Percentiles rank a stretch among this genome's conserved stretches.
Evolutionary conservation across 108 stramenopile genomes (phyloP).

Genomic region (Nitzschia sp.): DNA sequence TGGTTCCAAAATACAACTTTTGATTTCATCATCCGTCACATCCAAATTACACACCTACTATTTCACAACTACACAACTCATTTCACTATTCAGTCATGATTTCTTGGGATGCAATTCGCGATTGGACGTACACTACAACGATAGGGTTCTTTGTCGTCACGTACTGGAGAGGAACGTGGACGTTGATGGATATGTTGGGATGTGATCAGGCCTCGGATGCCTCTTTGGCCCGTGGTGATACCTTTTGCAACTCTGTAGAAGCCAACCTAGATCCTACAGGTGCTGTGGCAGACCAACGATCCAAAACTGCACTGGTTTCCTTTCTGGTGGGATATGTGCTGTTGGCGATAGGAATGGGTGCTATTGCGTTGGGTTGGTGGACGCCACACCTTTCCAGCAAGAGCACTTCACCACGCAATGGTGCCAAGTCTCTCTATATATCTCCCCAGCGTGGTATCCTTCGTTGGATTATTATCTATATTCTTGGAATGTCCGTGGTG

Average conservation of each 20-base stretch:
- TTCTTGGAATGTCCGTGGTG: slow-evolving; percentile 21
- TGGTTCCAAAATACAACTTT: too few relatives aligned
- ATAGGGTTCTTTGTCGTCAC: slow-evolving; percentile 33
- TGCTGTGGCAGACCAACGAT: slow-evolving; percentile 1
- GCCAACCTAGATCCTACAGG: slow-evolving; percentile 5
- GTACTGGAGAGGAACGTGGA: slow-evolving; percentile 37
- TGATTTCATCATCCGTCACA: too few relatives aligned
- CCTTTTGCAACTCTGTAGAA: slow-evolving; percentile 27
- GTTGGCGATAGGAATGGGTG: slow-evolving; percentile 9
- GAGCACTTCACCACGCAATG: background rate
- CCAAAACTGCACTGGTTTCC: slow-evolving; percentile 17
- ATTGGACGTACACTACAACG: slow-evolving; percentile 27
- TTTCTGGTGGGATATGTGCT: slow-evolving; percentile 23
- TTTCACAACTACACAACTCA: too few relatives aligned
- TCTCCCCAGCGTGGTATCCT: background rate
- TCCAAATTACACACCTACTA: too few relatives aligned
- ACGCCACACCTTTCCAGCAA: background rate
- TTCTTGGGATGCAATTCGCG: slow-evolving; percentile 3
- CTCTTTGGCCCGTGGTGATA: slow-evolving; percentile 19
- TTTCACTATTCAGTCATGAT: too few relatives aligned
- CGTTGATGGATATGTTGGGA: slow-evolving; percentile 26
- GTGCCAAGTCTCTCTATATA: slow-evolving; percentile 1
- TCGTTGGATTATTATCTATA: slow-evolving; percentile 22
- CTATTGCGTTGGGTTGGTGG: slow-evolving; percentile 20
- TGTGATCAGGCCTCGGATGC: slow-evolving; percentile 32